Conservation (phyloP, 2,329 filamentous ascomycete genomes). For the Cryphonectria naterciae region DNA sequence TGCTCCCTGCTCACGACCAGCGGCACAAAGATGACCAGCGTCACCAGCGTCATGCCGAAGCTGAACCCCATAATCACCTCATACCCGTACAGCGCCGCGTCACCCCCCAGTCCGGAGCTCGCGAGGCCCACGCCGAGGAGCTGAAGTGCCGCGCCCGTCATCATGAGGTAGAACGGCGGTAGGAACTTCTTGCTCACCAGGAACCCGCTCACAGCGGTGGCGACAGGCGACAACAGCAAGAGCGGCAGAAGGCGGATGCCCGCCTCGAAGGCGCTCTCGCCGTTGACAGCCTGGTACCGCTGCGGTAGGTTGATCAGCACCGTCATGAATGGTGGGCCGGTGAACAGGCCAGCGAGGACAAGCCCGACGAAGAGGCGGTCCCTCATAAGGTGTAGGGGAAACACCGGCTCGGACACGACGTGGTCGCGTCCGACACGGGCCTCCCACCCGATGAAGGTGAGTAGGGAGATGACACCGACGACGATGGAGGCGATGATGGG, state of each 20-base stretch:
- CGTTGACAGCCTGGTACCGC: conserved; percentile 41
- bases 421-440: conserved; percentile 30
- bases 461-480: neutral
- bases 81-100: conserved; percentile 38
- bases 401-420: conserved; percentile 39
- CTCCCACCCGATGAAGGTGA: conserved; percentile 39
- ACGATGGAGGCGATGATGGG: conserved; percentile 41
- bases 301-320: conserved; percentile 43
- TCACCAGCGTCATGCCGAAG: conserved; percentile 40
- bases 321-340: conserved; percentile 41
- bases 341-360: conserved; percentile 39
- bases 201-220: conserved; percentile 38
- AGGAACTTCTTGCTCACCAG: conserved; percentile 36
- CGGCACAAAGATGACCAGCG: conserved; percentile 38
- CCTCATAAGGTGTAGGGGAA: conserved; percentile 33
- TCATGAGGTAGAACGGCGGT: conserved; percentile 38
- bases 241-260: conserved; percentile 41
- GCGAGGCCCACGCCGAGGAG: conserved; percentile 41
- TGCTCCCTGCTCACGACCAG: conserved; percentile 39
- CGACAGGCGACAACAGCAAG: conserved; percentile 39
- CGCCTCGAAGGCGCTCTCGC: conserved; percentile 36
- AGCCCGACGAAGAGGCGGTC: neutral
- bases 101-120: conserved; percentile 32
- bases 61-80: conserved; percentile 43
- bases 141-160: conserved; percentile 37